Evolutionary conservation across 768 basidiomycete genomes (phyloP).

Genomic region (Serendipita sp.): DNA sequence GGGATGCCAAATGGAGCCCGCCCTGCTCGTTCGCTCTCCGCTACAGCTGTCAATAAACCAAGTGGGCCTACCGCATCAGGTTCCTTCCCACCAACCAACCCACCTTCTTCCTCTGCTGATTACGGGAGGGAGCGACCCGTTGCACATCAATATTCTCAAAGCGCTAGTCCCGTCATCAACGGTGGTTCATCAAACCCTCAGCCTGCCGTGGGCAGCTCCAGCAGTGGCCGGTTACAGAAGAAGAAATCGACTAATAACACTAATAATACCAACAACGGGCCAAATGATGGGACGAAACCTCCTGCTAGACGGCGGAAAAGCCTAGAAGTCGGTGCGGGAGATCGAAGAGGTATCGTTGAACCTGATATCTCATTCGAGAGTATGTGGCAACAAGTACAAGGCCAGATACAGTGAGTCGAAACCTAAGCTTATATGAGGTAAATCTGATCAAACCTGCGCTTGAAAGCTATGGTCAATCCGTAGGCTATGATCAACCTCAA

Average conservation of each 20-base stretch:
- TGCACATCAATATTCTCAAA: neutral
- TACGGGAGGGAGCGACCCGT: neutral
- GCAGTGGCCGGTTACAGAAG: neutral
- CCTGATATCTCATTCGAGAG: neutral
- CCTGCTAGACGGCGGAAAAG: neutral
- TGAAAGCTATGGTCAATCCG: neutral
- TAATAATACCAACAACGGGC: neutral
- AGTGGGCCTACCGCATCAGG: neutral
- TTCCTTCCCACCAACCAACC: neutral
- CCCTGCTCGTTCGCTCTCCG: neutral
- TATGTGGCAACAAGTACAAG: neutral
- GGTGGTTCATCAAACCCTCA: neutral
- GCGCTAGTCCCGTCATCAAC: neutral
- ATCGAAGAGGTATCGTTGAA: slow-evolving; percentile 3
- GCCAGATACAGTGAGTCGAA: neutral
- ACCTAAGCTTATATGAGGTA: neutral
- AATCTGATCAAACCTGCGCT: neutral
- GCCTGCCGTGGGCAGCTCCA: neutral
- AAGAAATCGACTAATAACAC: neutral
- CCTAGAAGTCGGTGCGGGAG: neutral
- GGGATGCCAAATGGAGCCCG: neutral
- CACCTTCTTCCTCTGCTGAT: neutral
- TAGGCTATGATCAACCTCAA: neutral
- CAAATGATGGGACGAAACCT: neutral
- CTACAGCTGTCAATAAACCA: neutral